These are phyloP conservation scores for Phialocephala sp. DNA, from an alignment of 2,329 filamentous ascomycete species.

Conservation along the genomic window DNA sequence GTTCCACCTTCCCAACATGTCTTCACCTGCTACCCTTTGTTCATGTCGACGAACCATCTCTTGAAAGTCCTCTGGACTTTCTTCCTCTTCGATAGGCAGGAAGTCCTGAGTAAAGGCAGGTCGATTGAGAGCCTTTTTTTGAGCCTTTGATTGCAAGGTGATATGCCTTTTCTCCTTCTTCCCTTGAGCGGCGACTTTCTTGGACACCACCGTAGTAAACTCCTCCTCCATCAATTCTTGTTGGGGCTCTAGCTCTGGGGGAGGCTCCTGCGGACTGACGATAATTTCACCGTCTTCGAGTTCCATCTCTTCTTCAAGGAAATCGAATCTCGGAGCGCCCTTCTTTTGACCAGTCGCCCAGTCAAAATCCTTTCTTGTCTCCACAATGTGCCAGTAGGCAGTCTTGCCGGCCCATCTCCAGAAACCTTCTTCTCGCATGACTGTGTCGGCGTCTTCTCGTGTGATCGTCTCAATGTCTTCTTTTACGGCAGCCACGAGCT, in stretches of 20 bases:
- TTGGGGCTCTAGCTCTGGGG: background rate
- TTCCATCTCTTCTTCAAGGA: slow-evolving; percentile 18
- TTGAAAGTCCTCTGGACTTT: slow-evolving; percentile 2
- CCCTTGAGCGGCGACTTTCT: background rate
- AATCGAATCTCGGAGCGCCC: slow-evolving; percentile 14
- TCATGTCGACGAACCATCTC: slow-evolving; percentile 2
- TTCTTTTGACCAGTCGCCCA: slow-evolving; percentile 42
- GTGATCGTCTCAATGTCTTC: slow-evolving; percentile 39
- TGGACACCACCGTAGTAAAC: background rate
- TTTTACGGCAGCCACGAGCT: slow-evolving; percentile 36
- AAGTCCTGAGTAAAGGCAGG: background rate
- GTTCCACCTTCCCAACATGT: slow-evolving; percentile 4
- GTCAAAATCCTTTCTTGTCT: slow-evolving; percentile 34
- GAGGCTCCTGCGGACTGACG: background rate
- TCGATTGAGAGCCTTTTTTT: background rate
- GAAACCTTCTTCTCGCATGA: slow-evolving; percentile 40
- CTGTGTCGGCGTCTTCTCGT: slow-evolving; percentile 36
- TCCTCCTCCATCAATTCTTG: background rate
- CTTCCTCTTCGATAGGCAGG: background rate
- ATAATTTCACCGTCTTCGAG: background rate
- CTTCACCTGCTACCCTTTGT: background rate
- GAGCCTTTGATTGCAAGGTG: background rate
- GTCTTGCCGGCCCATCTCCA: slow-evolving; percentile 42
- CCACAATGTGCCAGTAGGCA: slow-evolving; percentile 32
- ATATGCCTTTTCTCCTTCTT: background rate